Evolutionary conservation across 2,329 filamentous ascomycete genomes (phyloP).

Genomic region (Metarhizium anisopliae): DNA sequence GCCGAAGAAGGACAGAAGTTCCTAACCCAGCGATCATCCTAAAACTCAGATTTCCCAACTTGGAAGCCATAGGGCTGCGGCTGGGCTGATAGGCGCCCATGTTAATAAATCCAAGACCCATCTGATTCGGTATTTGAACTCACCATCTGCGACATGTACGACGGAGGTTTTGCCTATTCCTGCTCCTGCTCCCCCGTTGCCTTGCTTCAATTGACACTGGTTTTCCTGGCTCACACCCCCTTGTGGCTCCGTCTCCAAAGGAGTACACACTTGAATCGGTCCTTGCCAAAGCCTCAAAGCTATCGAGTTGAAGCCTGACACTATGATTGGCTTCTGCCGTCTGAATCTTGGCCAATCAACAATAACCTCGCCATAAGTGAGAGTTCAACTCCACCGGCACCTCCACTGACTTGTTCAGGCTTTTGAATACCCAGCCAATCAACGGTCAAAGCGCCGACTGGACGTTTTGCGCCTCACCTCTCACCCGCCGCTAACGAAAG

Average conservation of each 20-base stretch:
- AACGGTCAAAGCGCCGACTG: slow-evolving; percentile 16
- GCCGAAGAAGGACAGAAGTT: slow-evolving; percentile 6
- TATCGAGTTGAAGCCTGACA: background rate
- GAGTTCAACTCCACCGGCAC: slow-evolving; percentile 13
- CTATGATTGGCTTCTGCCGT: slow-evolving; percentile 7
- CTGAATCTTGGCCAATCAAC: slow-evolving; percentile 12
- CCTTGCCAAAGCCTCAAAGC: background rate
- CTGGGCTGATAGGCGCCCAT: background rate
- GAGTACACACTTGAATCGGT: background rate
- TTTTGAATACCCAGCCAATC: slow-evolving; percentile 18
- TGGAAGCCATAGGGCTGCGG: background rate
- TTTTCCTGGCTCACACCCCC: no score
- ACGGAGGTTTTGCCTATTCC: slow-evolving; percentile 4
- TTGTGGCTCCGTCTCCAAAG: background rate
- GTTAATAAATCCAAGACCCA: background rate
- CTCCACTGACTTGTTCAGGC: slow-evolving; percentile 11
- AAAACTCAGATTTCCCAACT: background rate
- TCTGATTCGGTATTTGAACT: background rate
- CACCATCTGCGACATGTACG: background rate
- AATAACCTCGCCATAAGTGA: background rate
- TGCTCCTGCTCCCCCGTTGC: background rate
- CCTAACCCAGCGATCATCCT: background rate
- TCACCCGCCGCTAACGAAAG: slow-evolving; percentile 4
- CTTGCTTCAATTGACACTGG: background rate
- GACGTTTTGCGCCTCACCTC: slow-evolving; percentile 1